A percentile compares a stretch with the other conserved stretches of the same genome.
These are phyloP conservation scores for Colletotrichum magnum DNA, from an alignment of 2,329 filamentous ascomycete genomes.

Conservation along the genomic window DNA sequence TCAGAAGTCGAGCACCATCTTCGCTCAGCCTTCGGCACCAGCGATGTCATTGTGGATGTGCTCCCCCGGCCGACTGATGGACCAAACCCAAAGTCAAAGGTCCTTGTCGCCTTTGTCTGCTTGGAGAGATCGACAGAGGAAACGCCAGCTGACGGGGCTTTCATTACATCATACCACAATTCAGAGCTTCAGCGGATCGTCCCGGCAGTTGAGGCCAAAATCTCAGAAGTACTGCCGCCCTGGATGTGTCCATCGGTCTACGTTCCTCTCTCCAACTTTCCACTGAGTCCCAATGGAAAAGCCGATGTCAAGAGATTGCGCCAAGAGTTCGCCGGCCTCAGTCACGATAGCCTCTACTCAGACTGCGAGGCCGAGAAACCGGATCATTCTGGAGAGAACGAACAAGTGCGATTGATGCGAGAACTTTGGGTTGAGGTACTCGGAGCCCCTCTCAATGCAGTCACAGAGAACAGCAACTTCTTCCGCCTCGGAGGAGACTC, in stretches of 20 bases:
- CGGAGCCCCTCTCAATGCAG: neutral
- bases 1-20: slow-evolving; percentile 46
- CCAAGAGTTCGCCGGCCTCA: slow-evolving; percentile 4
- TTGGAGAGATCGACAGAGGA: neutral
- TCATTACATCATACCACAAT: neutral
- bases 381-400: neutral
- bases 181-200: slow-evolving; percentile 5
- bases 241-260: slow-evolving; percentile 36
- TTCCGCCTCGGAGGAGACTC: slow-evolving; percentile 46
- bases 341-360: slow-evolving; percentile 28
- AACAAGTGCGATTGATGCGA: slow-evolving; percentile 12
- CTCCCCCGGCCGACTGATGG: slow-evolving; percentile 7
- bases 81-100: slow-evolving; percentile 5
- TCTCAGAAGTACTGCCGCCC: slow-evolving; percentile 17
- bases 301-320: slow-evolving; percentile 26
- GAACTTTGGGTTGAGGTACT: slow-evolving; percentile 27
- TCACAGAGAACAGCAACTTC: slow-evolving; percentile 44
- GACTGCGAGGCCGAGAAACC: neutral
- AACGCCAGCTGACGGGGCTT: neutral
- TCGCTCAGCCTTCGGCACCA: slow-evolving; percentile 18
- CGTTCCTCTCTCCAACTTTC: slow-evolving; percentile 24
- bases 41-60: slow-evolving; percentile 30
- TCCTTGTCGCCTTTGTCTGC: slow-evolving; percentile 29
- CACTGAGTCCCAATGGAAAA: slow-evolving; percentile 26
- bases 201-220: neutral